Base-by-base conservation (phyloP, 2,329 filamentous ascomycete genomes). In the Cercospora nicotianae region DNA sequence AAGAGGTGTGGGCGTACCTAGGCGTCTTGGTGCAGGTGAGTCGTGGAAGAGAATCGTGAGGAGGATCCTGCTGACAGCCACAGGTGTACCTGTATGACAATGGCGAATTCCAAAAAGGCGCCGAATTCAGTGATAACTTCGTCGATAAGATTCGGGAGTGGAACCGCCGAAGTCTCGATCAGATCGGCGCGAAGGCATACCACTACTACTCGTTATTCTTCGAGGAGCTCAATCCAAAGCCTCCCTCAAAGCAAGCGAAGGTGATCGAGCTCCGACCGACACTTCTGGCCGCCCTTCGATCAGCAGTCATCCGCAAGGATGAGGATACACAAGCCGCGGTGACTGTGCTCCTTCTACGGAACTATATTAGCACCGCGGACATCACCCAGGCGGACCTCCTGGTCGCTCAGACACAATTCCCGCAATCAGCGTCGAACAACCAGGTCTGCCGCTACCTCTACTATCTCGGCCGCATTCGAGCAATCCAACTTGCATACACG, bases 191-290 rank as follows among this genome's bases (percentile, higher is more conserved):
- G 72, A 96, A 96, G 81, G 93, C 94, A 71, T 99, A 97, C 86
- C 98, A 97, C 82, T 99, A 99, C 85, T 97, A 93, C 82, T 93
- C 93, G 26, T 86, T 98, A 75, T 98, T 98, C 84, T 93, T 91
- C 82, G 95, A 99, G 85, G 90, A 96, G 80, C 87, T 96, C 70
- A 88, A 89, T 69, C 94, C 94, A 23, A 87, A 94, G 70, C 92
- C 95, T 55, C 94, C 94, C 26, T 97, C 94, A 63, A 91, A 93
- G 65, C 90, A 92, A 76, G 96, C 94, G 6, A 91, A 93, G 3
- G 88, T 97, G 72, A 91, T 97, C 69, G 86, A 90, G 48, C 93
- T 97, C 76, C 91, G 95, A 68, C 92, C 94, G 65, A 90, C 89
- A 70, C 87, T 99, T 61, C 88, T 99, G 65, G 89, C 92, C 64